These are phyloP conservation scores for Platanthera guangdongensis DNA, from an alignment of 106 monocot genomes.

Conservation along the genomic window DNA sequence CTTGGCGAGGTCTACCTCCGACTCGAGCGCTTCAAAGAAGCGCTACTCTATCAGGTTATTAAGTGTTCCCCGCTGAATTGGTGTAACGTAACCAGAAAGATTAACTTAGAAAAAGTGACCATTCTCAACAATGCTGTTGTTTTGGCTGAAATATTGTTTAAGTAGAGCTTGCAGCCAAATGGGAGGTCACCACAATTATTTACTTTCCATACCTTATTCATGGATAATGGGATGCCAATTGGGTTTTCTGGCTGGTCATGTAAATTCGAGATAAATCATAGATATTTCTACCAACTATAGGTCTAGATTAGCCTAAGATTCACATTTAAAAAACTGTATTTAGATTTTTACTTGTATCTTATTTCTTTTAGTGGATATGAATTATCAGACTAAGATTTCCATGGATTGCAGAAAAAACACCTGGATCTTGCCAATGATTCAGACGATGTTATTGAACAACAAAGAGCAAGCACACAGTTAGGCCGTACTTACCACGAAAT, in stretches of 20 bases:
- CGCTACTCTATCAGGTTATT: conserved; percentile 63
- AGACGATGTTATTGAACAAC: conserved; percentile 80
- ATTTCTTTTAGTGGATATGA: background rate
- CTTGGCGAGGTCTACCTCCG: conserved; percentile 81
- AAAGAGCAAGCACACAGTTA: conserved; percentile 89
- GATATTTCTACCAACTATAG: background rate
- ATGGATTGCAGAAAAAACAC: conserved; percentile 75
- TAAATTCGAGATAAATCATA: background rate
- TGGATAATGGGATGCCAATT: background rate
- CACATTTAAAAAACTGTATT: background rate
- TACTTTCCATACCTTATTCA: background rate
- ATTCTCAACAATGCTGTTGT: background rate
- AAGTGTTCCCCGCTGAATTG: background rate
- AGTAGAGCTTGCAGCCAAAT: background rate
- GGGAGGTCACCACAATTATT: background rate
- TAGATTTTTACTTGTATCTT: background rate
- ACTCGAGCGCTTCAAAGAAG: conserved; percentile 56
- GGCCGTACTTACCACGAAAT: conserved; percentile 93
- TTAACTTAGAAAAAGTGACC: too few species aligned
- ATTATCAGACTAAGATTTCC: background rate
- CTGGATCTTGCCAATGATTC: conserved; percentile 79
- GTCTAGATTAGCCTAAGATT: background rate
- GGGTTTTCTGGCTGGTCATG: background rate
- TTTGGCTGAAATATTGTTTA: background rate
- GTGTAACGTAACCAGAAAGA: too few species aligned